A percentile compares a stretch with the other conserved stretches of the same genome.
phyloP scores from a whole-genome alignment of 345 rosid genomes.

The Boechera stricta region DNA sequence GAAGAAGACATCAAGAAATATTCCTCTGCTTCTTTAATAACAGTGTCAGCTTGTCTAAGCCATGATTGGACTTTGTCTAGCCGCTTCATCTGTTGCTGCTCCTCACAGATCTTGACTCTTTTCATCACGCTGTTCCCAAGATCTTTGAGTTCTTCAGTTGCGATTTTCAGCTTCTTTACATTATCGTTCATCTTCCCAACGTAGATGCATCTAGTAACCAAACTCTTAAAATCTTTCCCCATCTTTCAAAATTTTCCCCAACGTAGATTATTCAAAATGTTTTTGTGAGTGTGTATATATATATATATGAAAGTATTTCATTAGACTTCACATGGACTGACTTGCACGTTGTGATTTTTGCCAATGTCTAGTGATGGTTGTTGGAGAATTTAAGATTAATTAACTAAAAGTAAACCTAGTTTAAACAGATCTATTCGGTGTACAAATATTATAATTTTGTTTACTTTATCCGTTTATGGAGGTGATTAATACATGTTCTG shows the following conservation, averaged over 20 bases:
- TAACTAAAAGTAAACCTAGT: background rate
- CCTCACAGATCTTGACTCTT: conserved; percentile 44
- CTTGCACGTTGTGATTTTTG: conserved; percentile 37
- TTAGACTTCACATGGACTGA: conserved; percentile 27
- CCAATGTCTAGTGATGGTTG: conserved; percentile 26
- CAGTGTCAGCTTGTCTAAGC: conserved; percentile 43
- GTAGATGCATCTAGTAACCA: conserved; percentile 44
- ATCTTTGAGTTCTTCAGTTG: conserved; percentile 44
- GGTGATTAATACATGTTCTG: conserved; percentile 42
- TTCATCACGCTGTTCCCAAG: conserved; percentile 35
- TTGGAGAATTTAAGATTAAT: conserved; percentile 17
- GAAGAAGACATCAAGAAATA: conserved; percentile 37
- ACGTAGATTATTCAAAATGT: conserved; percentile 18
- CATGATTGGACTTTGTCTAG: conserved; percentile 43
- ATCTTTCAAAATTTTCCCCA: background rate
- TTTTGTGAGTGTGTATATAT: conserved; percentile 9
- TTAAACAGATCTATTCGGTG: background rate
- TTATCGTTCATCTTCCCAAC: conserved; percentile 42
- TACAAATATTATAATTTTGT: conserved; percentile 13
- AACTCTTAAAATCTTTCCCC: conserved; percentile 47
- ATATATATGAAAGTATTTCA: background rate
- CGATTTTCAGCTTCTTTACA: conserved; percentile 36
- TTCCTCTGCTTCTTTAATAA: conserved; percentile 41
- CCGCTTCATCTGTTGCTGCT: conserved; percentile 43
- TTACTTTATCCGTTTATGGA: conserved; percentile 5